phyloP scores from a whole-genome alignment of 495 filamentous ascomycete genomes.

The Trypethelium eluteriae region DNA sequence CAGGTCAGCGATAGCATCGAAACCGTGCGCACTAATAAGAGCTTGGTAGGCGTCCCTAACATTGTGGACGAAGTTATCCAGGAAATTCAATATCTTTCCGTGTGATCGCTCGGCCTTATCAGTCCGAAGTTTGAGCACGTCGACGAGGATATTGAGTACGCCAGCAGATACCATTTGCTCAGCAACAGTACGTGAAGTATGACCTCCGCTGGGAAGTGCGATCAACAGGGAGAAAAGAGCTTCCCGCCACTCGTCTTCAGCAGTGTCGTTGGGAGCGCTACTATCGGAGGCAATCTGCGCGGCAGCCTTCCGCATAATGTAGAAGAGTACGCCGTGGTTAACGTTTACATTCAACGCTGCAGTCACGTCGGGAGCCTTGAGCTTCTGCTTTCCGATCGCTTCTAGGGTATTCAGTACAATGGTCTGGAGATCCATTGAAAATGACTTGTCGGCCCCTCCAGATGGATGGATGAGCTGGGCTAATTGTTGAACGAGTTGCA shows the following conservation, averaged over 20 bases:
- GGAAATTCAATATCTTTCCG: slow-evolving; percentile 69
- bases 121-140: slow-evolving; percentile 78
- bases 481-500: slow-evolving; percentile 86
- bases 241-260: slow-evolving; percentile 80
- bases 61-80: slow-evolving; percentile 77
- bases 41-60: slow-evolving; percentile 72
- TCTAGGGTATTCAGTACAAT: slow-evolving; percentile 74
- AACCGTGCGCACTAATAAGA: slow-evolving; percentile 67
- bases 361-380: slow-evolving; percentile 70
- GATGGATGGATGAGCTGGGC: slow-evolving; percentile 78
- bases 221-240: slow-evolving; percentile 73
- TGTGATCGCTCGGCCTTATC: slow-evolving; percentile 73
- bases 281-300: slow-evolving; percentile 58
- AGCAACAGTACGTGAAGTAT: slow-evolving; percentile 52
- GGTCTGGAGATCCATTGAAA: slow-evolving; percentile 73
- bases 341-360: slow-evolving; percentile 84
- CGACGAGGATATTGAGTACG: slow-evolving; percentile 78
- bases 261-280: slow-evolving; percentile 48
- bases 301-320: slow-evolving; percentile 81
- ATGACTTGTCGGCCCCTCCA: slow-evolving; percentile 54
- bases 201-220: slow-evolving; percentile 57
- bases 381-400: slow-evolving; percentile 68
- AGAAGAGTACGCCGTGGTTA: slow-evolving; percentile 93
- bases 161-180: slow-evolving; percentile 77
- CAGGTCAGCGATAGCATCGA: slow-evolving; percentile 79